phyloP scores from a whole-genome alignment of 1,284 basidiomycete species.

The Phellopilus nigrolimitatus region DNA sequence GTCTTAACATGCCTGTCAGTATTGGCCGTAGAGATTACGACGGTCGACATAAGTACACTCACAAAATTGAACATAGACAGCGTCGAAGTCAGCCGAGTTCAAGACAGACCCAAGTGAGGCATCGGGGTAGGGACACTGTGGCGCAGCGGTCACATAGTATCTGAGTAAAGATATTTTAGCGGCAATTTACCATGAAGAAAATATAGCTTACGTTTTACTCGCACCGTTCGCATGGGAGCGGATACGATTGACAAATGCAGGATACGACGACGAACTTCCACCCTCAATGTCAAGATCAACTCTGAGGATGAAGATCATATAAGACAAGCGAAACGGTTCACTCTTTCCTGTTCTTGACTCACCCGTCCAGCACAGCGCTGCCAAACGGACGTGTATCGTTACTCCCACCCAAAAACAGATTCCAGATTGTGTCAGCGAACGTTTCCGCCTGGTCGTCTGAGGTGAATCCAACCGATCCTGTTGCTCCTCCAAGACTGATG shows the following conservation, averaged over 20 bases:
- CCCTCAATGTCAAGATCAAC: constrained; percentile 66
- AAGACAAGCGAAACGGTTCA: constrained; percentile 4
- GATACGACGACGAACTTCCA: constrained; percentile 50
- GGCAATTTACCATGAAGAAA: not conserved
- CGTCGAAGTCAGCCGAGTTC: constrained; percentile 50
- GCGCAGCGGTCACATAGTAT: constrained; percentile 58
- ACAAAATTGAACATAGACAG: constrained; percentile 53
- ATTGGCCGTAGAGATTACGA: constrained; percentile 1
- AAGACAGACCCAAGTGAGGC: constrained; percentile 46
- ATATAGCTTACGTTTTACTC: constrained; percentile 45
- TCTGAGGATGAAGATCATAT: constrained; percentile 29
- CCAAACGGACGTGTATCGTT: constrained; percentile 60
- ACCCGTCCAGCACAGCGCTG: constrained; percentile 60
- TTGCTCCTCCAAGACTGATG: constrained; percentile 44
- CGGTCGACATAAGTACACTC: constrained; percentile 16
- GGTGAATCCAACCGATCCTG: constrained; percentile 49
- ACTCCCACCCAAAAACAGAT: constrained; percentile 55
- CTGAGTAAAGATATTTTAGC: constrained; percentile 28
- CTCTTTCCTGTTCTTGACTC: no score
- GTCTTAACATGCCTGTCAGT: no score
- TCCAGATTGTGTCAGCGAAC: constrained; percentile 60
- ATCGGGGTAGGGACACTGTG: constrained; percentile 52
- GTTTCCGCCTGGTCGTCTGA: constrained; percentile 46
- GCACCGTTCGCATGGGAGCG: constrained; percentile 45
- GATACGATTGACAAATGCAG: constrained; percentile 54